Base-by-base conservation (phyloP, 164 flowering plant species). In the Cinnamomum micranthum region DNA sequence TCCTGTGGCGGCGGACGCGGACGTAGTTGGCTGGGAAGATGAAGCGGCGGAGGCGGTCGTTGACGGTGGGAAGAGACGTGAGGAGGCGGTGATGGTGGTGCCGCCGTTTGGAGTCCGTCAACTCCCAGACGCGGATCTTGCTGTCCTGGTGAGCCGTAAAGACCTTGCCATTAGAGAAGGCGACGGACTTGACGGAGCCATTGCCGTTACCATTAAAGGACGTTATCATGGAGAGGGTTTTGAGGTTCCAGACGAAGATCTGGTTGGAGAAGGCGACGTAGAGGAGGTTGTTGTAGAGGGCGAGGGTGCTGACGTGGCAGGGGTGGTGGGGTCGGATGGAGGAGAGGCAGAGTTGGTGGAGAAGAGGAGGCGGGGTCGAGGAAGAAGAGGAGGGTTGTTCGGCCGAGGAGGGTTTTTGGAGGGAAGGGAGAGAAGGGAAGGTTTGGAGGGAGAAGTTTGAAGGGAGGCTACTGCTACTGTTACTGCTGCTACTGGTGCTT, bases 121-220 rank as follows among this genome's bases (percentile, higher is more conserved):
- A 6, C 35, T 80, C 62, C 98, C 98, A 92, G 17, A 85, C 91
- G 1, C 94, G 86, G 78, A 92, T 90, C 76, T 86, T 89, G 50
- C 84, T 78, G 71, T 94, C 94, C 71, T 94, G 97, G 73, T 92
- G 97, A 51, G 97, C 89, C 0, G 97, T 88, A 78, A 91, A 79
- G 78, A 92, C 68, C 10, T 74, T 84, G 1, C 89, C 91, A 75
- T 73, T 70, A 13, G 71, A 75, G 78, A 90, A 92, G 4, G 77
- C 59, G 35, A 89, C 13, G 6, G 96, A 83, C 78, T 91, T 91
- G 58, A 89, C 88, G 60, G 90, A 79, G 17, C 95, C 97, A 9
- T 86, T 81, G 58, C 88, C 85, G n/a, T 84, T 27, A 55, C 22
- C 64, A 77, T 80, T 84, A 75, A 90, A 88, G 1, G 88, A 25